Percentiles rank a stretch among this genome's conserved stretches.
These are phyloP conservation scores for Cerioporus squamosus DNA, from an alignment of 1,284 basidiomycete genomes.

Conservation along the genomic window DNA sequence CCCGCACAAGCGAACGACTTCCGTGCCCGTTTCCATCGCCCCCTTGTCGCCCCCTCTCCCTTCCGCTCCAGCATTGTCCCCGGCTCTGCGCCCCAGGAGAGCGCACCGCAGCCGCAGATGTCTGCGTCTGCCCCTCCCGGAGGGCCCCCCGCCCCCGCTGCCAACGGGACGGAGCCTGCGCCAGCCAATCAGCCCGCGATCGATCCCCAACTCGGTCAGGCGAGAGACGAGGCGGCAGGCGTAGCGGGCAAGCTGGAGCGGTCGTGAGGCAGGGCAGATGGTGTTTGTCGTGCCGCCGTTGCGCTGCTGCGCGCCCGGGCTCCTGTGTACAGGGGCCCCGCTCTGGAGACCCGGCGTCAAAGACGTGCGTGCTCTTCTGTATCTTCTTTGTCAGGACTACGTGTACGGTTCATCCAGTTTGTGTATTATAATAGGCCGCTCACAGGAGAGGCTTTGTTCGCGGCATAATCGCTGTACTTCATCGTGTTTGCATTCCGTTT, in stretches of 20 bases:
- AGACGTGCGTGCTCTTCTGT: slow-evolving; percentile 7
- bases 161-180: slow-evolving; percentile 6
- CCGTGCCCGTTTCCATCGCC: slow-evolving; percentile 70
- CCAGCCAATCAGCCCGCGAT: slow-evolving; percentile 24
- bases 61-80: slow-evolving; percentile 49
- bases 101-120: slow-evolving; percentile 29
- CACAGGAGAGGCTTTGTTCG: too few relatives aligned
- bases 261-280: slow-evolving; percentile 5
- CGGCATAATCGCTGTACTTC: too few relatives aligned
- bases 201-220: slow-evolving; percentile 41
- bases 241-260: slow-evolving; percentile 36
- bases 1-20: slow-evolving; percentile 54
- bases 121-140: slow-evolving; percentile 42
- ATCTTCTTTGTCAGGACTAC: slow-evolving; percentile 13
- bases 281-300: not conserved
- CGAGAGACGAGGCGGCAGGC: slow-evolving; percentile 41
- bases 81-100: slow-evolving; percentile 33
- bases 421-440: slow-evolving; percentile 14
- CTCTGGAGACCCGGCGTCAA: not conserved
- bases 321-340: not conserved
- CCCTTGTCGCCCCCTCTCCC: slow-evolving; percentile 66
- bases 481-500: too few relatives aligned
- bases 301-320: not conserved
- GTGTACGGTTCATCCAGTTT: slow-evolving; percentile 14
- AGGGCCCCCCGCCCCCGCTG: slow-evolving; percentile 22